These are phyloP conservation scores for Phaseolus coccineus DNA, from an alignment of 331 rosid species.

Conservation along the genomic window DNA sequence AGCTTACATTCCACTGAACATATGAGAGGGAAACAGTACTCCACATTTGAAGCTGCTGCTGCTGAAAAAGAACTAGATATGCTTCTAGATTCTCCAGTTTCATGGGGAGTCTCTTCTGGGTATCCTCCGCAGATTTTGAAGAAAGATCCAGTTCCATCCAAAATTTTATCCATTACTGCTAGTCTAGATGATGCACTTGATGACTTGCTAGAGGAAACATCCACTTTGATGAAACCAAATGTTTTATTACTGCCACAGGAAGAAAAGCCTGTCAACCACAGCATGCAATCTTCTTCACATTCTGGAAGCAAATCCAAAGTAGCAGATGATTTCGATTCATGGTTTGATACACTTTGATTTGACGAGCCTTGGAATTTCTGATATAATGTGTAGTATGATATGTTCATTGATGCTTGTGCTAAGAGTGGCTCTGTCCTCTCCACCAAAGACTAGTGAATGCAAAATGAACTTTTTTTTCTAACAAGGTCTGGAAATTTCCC, in stretches of 20 bases:
- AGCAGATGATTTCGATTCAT: slow-evolving; percentile 73
- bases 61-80: slow-evolving; percentile 77
- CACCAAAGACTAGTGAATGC: not conserved
- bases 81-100: slow-evolving; percentile 61
- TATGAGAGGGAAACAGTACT: slow-evolving; percentile 34
- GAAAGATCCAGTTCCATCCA: slow-evolving; percentile 46
- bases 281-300: slow-evolving; percentile 44
- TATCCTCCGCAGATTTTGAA: slow-evolving; percentile 43
- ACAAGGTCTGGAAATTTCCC: not conserved
- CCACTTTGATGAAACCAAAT: slow-evolving; percentile 45
- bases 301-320: slow-evolving; percentile 56
- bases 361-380: slow-evolving; percentile 16
- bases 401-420: slow-evolving; percentile 13
- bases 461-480: slow-evolving; percentile 14
- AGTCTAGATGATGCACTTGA: slow-evolving; percentile 76
- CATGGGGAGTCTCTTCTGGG: slow-evolving; percentile 44
- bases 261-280: slow-evolving; percentile 39
- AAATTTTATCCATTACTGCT: slow-evolving; percentile 38
- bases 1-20: slow-evolving; percentile 38
- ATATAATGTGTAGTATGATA: slow-evolving; percentile 22
- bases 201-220: slow-evolving; percentile 70
- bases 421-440: not conserved
- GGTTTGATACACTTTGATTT: slow-evolving; percentile 77
- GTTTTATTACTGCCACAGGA: slow-evolving; percentile 40
- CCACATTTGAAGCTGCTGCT: slow-evolving; percentile 55